These are phyloP conservation scores for Mortierella antarctica DNA, from an alignment of 192 early-diverging fungal species.

Conservation along the genomic window DNA sequence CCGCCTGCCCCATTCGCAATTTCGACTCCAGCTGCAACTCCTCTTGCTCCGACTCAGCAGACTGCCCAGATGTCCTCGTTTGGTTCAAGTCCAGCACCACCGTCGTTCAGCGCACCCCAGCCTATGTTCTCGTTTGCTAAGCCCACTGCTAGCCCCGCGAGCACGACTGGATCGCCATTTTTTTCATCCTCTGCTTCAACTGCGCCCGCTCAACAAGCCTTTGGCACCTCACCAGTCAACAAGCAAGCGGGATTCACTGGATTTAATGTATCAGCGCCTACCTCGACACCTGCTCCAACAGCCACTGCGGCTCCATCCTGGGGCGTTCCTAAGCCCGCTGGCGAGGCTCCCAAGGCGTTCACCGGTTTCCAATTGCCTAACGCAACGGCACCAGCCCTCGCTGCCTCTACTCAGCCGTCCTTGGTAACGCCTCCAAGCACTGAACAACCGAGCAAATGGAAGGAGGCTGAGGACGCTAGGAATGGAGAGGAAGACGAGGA, in stretches of 20 bases:
- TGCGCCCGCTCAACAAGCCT: neutral
- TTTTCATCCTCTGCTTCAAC: neutral
- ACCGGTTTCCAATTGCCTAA: conserved; percentile 28
- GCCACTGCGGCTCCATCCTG: conserved; percentile 1
- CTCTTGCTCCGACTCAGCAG: neutral
- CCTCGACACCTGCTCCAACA: neutral
- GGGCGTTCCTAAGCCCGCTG: neutral
- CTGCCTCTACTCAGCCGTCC: neutral
- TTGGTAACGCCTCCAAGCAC: neutral
- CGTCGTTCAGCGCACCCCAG: neutral
- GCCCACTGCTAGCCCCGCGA: no score
- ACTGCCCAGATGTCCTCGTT: neutral
- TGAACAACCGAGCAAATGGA: neutral
- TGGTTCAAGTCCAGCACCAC: neutral
- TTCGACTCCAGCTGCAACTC: neutral
- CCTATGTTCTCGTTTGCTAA: no score
- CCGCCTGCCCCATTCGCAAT: neutral
- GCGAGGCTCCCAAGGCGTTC: conserved; percentile 6
- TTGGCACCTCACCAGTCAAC: neutral
- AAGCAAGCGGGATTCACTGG: neutral
- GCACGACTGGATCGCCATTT: no score
- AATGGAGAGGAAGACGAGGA: neutral
- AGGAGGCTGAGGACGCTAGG: neutral
- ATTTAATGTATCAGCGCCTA: neutral
- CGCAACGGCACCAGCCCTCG: neutral